Conservation (phyloP, 176 grass and related monocot species). For the Aegilops speltoides region DNA sequence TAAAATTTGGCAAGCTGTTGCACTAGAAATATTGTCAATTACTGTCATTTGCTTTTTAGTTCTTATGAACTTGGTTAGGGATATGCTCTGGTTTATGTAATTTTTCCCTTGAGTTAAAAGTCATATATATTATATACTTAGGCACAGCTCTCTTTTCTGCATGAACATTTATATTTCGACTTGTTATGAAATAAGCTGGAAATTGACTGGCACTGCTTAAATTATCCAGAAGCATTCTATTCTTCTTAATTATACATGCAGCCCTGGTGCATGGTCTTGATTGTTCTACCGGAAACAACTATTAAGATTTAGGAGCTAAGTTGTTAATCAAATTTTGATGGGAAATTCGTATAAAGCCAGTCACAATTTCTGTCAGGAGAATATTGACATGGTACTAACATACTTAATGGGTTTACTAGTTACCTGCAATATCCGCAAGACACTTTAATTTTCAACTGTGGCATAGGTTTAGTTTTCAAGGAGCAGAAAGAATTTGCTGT, state of each 20-base stretch:
- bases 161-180: not conserved
- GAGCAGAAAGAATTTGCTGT: not conserved
- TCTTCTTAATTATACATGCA: slow-evolving; percentile 3
- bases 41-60: slow-evolving; percentile 5
- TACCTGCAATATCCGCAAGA: slow-evolving; percentile 1
- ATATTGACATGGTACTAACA: not conserved
- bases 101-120: not conserved
- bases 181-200: slow-evolving; percentile 9
- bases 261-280: not conserved
- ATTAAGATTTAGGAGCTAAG: slow-evolving; percentile 6
- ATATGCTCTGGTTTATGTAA: not conserved
- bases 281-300: not conserved
- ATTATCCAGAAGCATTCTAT: not conserved
- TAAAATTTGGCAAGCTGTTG: not conserved
- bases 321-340: not conserved
- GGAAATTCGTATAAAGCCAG: not conserved
- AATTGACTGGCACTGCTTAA: not conserved
- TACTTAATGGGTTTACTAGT: slow-evolving; percentile 12
- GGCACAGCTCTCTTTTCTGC: not conserved
- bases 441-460: not conserved
- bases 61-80: not conserved
- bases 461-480: not conserved
- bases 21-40: not conserved
- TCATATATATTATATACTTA: not conserved
- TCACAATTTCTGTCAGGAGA: slow-evolving; percentile 11